These are phyloP conservation scores for Pachyrhizus erosus DNA, from an alignment of 306 rosid genomes.

Conservation along the genomic window DNA sequence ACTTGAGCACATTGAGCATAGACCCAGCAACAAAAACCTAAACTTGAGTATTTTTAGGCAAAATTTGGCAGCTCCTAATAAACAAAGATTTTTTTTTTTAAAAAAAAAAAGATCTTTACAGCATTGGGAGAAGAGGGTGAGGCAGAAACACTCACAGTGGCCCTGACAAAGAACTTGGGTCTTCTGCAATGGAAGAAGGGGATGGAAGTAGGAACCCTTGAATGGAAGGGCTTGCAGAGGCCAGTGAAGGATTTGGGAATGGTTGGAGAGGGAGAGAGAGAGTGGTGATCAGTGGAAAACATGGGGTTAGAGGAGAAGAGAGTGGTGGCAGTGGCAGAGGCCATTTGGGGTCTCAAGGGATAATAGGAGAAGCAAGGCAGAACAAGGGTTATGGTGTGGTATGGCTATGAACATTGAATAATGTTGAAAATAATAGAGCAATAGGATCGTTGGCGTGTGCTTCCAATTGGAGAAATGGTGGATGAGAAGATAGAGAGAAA, in stretches of 20 bases:
- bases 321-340: slow-evolving; percentile 61
- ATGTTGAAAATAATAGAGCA: neutral
- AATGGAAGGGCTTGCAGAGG: slow-evolving; percentile 66
- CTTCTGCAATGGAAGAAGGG: slow-evolving; percentile 48
- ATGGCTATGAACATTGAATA: slow-evolving; percentile 15
- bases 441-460: slow-evolving; percentile 22
- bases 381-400: neutral
- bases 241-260: slow-evolving; percentile 71
- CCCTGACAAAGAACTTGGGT: slow-evolving; percentile 70
- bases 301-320: slow-evolving; percentile 64
- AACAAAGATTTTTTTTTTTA: no score
- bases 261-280: slow-evolving; percentile 50
- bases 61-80: neutral
- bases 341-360: slow-evolving; percentile 46
- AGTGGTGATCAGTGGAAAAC: slow-evolving; percentile 49
- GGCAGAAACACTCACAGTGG: slow-evolving; percentile 56
- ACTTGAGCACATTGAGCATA: slow-evolving; percentile 27
- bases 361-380: neutral
- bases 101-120: neutral
- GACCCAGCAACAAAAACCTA: slow-evolving; percentile 38
- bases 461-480: slow-evolving; percentile 25
- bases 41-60: slow-evolving; percentile 21
- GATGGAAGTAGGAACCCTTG: slow-evolving; percentile 54
- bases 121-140: neutral
- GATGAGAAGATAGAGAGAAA: slow-evolving; percentile 43